Evolutionary conservation across 2,329 filamentous ascomycete genomes (phyloP), one percentile per base, ranked within the genome.

Genomic region (Colletotrichum somersetense): DNA sequence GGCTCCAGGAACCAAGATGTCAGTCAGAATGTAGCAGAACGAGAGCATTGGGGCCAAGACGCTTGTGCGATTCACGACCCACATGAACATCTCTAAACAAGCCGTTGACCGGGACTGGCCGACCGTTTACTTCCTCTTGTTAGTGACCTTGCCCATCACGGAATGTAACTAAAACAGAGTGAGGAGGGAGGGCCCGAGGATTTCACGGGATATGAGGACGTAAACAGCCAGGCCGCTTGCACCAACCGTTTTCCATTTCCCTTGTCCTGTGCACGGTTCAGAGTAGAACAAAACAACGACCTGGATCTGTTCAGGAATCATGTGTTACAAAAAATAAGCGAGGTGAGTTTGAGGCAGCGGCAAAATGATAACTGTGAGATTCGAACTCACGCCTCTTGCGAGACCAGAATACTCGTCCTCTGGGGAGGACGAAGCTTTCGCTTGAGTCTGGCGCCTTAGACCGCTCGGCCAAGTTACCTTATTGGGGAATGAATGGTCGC

Each of bases 391-490:
- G 61, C 61, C 61, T 62, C 61, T 62, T 62, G 61, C 61, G 61
- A 62, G 61, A 62, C 61, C 61, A 62, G 61, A 62, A 62, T 62
- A 53, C 61, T 30, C 61, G 26, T 52, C 46, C 61, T 38, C 30
- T 62, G 8, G 1, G 10, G 35, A 50, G 44, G 46, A 53, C 30
- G 61, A 62, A 62, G 61, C 61, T 62, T 62, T 6, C 46, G 61
- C 61, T 62, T 62, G 61, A 62, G 61, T 62, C 61, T 62, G 61
- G 61, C 61, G 61, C 61, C 61, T 62, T 62, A 62, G 61, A 62
- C 61, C 61, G 61, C 61, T 62, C 61, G 61, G 61, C 61, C 61
- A 62, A 62, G 61, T 62, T 62, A 62, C 61, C 61, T 40, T 53
- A 46, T 30, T 53, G 33, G 6, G 8, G 10, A 5, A 20, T 4